Evolutionary conservation across 2,329 filamentous ascomycete genomes (phyloP).

Genomic region (Xylaria arbuscula): DNA sequence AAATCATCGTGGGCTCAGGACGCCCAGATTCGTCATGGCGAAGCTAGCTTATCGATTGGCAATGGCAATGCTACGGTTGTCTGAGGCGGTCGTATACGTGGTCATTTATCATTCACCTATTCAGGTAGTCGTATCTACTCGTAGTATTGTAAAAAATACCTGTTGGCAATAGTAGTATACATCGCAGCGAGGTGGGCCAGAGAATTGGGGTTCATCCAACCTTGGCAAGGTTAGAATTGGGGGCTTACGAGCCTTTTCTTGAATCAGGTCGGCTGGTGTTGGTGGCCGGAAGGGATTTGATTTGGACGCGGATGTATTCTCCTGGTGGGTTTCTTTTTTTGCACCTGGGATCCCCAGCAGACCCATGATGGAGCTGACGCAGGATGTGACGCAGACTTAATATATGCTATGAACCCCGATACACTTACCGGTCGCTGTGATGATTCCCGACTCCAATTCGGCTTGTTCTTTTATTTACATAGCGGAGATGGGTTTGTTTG

Average conservation of each 20-base stretch:
- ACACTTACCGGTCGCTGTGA: background rate
- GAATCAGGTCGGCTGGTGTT: conserved; percentile 10
- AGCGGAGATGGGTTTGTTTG: background rate
- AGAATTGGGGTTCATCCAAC: conserved; percentile 9
- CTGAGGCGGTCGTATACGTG: background rate
- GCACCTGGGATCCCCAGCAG: conserved; percentile 11
- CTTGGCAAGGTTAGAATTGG: conserved; percentile 22
- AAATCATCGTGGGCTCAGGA: background rate
- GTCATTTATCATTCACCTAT: background rate
- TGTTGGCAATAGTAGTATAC: conserved; percentile 4
- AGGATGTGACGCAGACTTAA: conserved; percentile 25
- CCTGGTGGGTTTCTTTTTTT: background rate
- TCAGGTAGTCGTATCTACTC: conserved; percentile 18
- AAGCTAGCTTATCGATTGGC: conserved; percentile 2
- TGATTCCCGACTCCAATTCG: conserved; percentile 14
- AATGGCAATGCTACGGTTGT: background rate
- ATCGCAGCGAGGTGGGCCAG: background rate
- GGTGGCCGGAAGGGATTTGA: background rate
- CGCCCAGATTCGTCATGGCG: background rate
- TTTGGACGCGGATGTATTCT: conserved; percentile 1
- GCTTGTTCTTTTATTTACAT: conserved; percentile 12
- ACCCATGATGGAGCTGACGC: conserved; percentile 28
- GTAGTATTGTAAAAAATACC: background rate
- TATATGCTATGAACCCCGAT: conserved; percentile 14
- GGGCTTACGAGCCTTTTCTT: background rate